These are phyloP conservation scores for Phytophthora sp. DNA, from an alignment of 352 stramenopile genomes.

Conservation along the genomic window DNA sequence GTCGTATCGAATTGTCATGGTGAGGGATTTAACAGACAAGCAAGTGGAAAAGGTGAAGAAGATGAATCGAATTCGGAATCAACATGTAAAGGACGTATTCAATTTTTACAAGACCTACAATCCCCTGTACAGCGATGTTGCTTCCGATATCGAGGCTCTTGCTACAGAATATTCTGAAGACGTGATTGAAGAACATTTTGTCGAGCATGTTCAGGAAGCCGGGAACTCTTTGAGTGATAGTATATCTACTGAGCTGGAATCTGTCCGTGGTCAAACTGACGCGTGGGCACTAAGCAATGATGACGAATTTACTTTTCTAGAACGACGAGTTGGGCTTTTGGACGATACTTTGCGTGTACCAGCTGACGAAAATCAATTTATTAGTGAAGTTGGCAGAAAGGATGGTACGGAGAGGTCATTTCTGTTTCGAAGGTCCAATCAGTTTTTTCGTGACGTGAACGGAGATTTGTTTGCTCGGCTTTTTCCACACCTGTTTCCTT, in stretches of 20 bases:
- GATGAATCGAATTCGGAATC: neutral
- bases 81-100: neutral
- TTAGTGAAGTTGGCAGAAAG: neutral
- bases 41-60: neutral
- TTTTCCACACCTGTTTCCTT: slow-evolving; percentile 15
- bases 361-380: neutral
- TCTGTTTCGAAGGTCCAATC: neutral
- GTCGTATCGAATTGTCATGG: neutral
- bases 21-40: neutral
- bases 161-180: neutral
- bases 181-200: neutral
- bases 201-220: neutral
- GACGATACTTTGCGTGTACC: neutral
- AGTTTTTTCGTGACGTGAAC: neutral
- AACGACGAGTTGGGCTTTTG: neutral
- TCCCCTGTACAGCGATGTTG: neutral
- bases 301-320: neutral
- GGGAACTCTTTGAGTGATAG: neutral
- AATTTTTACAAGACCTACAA: neutral
- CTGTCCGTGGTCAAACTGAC: neutral
- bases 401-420: neutral
- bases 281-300: neutral
- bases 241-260: neutral
- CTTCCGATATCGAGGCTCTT: neutral
- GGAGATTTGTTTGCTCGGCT: slow-evolving; percentile 9